These are phyloP conservation scores for Ophiocordyceps camponoti-floridani DNA, from an alignment of 2,329 filamentous ascomycete species.

Conservation along the genomic window DNA sequence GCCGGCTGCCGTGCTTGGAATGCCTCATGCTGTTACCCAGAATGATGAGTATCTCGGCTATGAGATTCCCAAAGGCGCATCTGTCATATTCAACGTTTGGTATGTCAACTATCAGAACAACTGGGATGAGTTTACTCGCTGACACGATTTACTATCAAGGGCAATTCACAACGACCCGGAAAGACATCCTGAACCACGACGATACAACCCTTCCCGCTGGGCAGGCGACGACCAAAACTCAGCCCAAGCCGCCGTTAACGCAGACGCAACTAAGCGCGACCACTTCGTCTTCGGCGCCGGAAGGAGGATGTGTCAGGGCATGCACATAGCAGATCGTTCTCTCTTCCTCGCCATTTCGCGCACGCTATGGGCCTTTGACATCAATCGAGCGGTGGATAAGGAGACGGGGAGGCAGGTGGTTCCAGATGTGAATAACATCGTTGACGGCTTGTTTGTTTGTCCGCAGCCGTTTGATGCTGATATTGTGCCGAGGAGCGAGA, in stretches of 20 bases:
- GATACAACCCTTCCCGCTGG: background rate
- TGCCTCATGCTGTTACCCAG: conserved; percentile 18
- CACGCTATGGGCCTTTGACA: background rate
- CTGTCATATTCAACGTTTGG: conserved; percentile 23
- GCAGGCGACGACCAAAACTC: background rate
- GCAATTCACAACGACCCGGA: background rate
- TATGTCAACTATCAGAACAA: background rate
- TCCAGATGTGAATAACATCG: background rate
- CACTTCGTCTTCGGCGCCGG: background rate
- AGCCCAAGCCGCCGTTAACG: background rate
- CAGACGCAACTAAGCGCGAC: background rate
- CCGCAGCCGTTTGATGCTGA: background rate
- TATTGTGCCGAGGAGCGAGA: background rate
- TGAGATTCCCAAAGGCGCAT: conserved; percentile 22
- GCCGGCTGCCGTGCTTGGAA: conserved; percentile 17
- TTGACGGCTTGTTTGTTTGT: background rate
- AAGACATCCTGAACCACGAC: background rate
- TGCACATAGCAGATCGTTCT: background rate
- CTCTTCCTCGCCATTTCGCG: background rate
- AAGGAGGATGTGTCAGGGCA: background rate
- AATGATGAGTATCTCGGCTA: conserved; percentile 20
- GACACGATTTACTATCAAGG: background rate
- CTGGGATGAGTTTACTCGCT: background rate
- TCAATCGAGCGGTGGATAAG: background rate
- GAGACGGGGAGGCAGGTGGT: background rate